A percentile compares a stretch with the other conserved stretches of the same genome.
These are phyloP conservation scores for Mortierella sp. DNA, from an alignment of 371 early-diverging fungal genomes.

Conservation along the genomic window DNA sequence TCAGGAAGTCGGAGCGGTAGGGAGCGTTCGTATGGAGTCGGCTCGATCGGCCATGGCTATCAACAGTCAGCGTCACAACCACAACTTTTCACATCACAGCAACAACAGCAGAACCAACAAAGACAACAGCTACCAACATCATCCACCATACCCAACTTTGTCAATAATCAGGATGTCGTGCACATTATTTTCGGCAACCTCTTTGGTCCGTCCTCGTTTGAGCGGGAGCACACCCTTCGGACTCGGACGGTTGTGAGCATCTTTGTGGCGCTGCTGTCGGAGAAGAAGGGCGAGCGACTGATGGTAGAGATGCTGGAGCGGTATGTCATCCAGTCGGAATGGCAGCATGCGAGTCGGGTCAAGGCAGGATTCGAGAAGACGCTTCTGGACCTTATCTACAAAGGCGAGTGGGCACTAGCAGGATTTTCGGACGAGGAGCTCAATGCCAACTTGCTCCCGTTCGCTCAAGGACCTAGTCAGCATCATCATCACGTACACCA, in stretches of 20 bases:
- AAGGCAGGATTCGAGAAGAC: slow-evolving; percentile 52
- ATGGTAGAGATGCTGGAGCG: slow-evolving; percentile 59
- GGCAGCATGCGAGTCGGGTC: slow-evolving; percentile 48
- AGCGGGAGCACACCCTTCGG: slow-evolving; percentile 38
- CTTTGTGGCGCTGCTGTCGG: slow-evolving; percentile 50
- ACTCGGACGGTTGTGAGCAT: slow-evolving; percentile 29
- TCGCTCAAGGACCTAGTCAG: slow-evolving; percentile 6
- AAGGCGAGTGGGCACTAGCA: slow-evolving; percentile 45
- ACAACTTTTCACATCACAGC: neutral
- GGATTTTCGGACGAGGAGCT: slow-evolving; percentile 56
- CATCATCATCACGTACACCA: neutral
- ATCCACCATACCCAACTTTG: slow-evolving; percentile 40
- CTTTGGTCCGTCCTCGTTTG: slow-evolving; percentile 51
- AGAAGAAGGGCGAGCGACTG: slow-evolving; percentile 59
- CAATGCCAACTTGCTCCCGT: slow-evolving; percentile 30
- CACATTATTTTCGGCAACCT: slow-evolving; percentile 55
- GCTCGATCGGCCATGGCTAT: slow-evolving; percentile 8
- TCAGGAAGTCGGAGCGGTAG: slow-evolving; percentile 24
- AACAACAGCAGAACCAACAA: slow-evolving; percentile 12
- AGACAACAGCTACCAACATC: slow-evolving; percentile 18
- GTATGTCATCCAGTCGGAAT: slow-evolving; percentile 55
- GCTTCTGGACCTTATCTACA: slow-evolving; percentile 53
- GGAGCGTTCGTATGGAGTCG: slow-evolving; percentile 34
- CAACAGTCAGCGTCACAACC: slow-evolving; percentile 29
- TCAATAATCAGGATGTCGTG: slow-evolving; percentile 51